Percentiles rank a stretch among this genome's conserved stretches.
Evolutionary conservation across 1,284 basidiomycete species (phyloP).

Genomic region (Schizopora paradoxa): DNA sequence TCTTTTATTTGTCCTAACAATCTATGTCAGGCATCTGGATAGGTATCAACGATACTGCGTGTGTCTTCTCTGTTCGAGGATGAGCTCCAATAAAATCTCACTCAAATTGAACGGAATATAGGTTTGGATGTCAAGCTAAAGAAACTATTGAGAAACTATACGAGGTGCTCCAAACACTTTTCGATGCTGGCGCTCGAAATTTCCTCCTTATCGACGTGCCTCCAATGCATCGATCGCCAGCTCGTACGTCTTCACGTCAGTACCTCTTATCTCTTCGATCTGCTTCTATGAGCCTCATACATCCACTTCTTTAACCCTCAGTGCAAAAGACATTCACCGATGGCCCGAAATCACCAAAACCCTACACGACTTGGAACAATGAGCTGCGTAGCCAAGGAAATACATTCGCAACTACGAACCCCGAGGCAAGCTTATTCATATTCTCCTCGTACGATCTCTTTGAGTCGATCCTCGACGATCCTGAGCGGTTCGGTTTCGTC

Average conservation of each 20-base stretch:
- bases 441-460: constrained; percentile 9
- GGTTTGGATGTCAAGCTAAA: not conserved
- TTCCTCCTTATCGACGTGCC: constrained; percentile 10
- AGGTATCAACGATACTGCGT: constrained; percentile 7
- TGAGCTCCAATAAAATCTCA: not conserved
- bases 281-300: not conserved
- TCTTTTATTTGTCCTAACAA: not conserved
- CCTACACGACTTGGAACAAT: constrained; percentile 3
- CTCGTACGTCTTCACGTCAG: not conserved
- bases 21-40: constrained; percentile 2
- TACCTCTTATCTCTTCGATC: not conserved
- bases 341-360: not conserved
- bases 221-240: constrained; percentile 5
- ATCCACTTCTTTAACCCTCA: too few species aligned
- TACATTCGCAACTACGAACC: not conserved
- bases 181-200: constrained; percentile 4
- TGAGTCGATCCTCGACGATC: constrained; percentile 5
- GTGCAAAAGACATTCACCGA: not conserved
- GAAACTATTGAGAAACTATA: not conserved
- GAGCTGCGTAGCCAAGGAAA: not conserved
- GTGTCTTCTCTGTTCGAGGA: not conserved
- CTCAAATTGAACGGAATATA: too few species aligned
- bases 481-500: constrained; percentile 2
- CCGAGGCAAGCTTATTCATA: constrained; percentile 4
- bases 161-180: constrained; percentile 2